Percentiles rank a stretch among this genome's conserved stretches.
Conservation (phyloP, 2,329 filamentous ascomycete species). For the Xylariales sp. region DNA sequence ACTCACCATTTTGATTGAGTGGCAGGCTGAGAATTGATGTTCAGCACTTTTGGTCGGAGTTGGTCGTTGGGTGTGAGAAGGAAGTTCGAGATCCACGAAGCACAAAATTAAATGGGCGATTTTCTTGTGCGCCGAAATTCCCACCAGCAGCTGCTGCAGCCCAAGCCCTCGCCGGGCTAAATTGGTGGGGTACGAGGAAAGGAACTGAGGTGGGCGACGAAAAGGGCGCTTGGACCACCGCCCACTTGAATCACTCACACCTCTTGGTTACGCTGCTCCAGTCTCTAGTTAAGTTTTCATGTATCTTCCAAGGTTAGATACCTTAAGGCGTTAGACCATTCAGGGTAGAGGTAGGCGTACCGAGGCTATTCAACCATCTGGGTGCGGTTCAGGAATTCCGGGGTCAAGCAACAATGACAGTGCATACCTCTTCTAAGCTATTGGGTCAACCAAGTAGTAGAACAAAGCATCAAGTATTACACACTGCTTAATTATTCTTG, state of each 20-base stretch:
- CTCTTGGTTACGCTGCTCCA: too few relatives aligned
- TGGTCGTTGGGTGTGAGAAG: slow-evolving; percentile 9
- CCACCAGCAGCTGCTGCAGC: slow-evolving; percentile 9
- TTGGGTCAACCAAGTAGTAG: background rate
- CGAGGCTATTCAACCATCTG: slow-evolving; percentile 7
- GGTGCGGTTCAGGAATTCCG: slow-evolving; percentile 3
- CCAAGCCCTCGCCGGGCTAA: slow-evolving; percentile 13
- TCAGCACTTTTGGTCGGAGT: slow-evolving; percentile 17
- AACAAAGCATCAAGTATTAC: too few relatives aligned
- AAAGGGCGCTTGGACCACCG: too few relatives aligned
- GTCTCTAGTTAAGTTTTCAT: too few relatives aligned
- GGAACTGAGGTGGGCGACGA: too few relatives aligned
- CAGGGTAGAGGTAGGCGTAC: too few relatives aligned
- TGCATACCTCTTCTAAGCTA: background rate
- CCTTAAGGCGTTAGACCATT: too few relatives aligned
- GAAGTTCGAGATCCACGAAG: slow-evolving; percentile 10
- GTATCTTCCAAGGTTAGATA: too few relatives aligned
- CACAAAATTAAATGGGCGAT: slow-evolving; percentile 6
- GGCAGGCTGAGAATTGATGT: slow-evolving; percentile 35
- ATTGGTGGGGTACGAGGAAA: slow-evolving; percentile 33
- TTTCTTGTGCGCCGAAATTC: slow-evolving; percentile 10
- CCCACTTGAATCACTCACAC: too few relatives aligned
- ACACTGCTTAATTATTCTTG: too few relatives aligned
- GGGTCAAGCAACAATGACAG: background rate
- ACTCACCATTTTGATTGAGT: slow-evolving; percentile 68